Conservation (phyloP, 1,284 basidiomycete genomes). For the Coniferiporia weirii region DNA sequence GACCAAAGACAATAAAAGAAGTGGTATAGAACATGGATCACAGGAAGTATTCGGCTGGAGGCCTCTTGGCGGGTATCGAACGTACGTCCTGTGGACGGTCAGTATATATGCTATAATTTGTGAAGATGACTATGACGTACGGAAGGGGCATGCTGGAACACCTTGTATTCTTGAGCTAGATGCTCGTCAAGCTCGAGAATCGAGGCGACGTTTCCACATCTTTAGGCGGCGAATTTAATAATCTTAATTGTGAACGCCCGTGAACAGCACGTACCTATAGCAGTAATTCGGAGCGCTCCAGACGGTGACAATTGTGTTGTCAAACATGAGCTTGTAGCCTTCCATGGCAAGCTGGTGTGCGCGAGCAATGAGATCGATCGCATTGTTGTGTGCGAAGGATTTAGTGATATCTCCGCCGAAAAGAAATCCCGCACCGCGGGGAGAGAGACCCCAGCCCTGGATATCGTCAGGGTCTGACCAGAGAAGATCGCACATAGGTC, state of each 20-base stretch:
- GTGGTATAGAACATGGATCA: slow-evolving; percentile 1
- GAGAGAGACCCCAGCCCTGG: slow-evolving; percentile 89
- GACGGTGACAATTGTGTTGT: slow-evolving; percentile 92
- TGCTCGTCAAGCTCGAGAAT: slow-evolving; percentile 91
- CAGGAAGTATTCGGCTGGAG: slow-evolving; percentile 19
- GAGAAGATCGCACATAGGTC: slow-evolving; percentile 96
- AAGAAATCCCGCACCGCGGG: slow-evolving; percentile 66
- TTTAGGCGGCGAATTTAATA: slow-evolving; percentile 28
- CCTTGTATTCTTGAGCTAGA: slow-evolving; percentile 87
- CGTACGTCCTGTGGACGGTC: slow-evolving; percentile 12
- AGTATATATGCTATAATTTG: not conserved
- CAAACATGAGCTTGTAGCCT: slow-evolving; percentile 98
- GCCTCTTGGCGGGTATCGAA: slow-evolving; percentile 19
- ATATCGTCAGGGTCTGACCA: slow-evolving; percentile 99
- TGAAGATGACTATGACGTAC: slow-evolving; percentile 36
- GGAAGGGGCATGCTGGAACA: slow-evolving; percentile 75
- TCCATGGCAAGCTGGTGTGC: slow-evolving; percentile 99
- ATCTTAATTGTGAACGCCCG: not conserved
- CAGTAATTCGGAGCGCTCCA: slow-evolving; percentile 99
- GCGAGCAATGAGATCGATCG: slow-evolving; percentile 91
- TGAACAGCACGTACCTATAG: slow-evolving; percentile 58
- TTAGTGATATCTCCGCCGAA: slow-evolving; percentile 94
- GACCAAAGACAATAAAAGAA: not conserved
- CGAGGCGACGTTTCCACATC: slow-evolving; percentile 92
- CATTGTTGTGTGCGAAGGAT: slow-evolving; percentile 85